A percentile compares a stretch with the other conserved stretches of the same genome.
These are phyloP conservation scores for Chaetomiaceae sp. DNA, from an alignment of 2,329 filamentous ascomycete species.

Conservation along the genomic window DNA sequence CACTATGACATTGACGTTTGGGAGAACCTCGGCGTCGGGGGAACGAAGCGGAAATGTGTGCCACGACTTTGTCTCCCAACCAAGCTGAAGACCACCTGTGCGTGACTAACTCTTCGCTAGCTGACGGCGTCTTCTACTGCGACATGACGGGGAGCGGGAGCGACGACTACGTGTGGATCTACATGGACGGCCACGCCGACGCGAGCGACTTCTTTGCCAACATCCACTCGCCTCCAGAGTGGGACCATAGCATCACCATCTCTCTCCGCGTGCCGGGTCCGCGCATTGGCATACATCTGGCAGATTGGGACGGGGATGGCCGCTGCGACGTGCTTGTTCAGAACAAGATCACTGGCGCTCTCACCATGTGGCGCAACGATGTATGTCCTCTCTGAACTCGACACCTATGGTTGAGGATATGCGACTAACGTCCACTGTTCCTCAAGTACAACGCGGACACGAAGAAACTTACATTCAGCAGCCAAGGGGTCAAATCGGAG, in stretches of 20 bases:
- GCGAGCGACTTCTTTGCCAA: slow-evolving; percentile 4
- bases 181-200: slow-evolving; percentile 4
- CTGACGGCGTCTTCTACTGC: slow-evolving; percentile 10
- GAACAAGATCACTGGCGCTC: slow-evolving; percentile 9
- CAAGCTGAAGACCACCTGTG: too few relatives aligned
- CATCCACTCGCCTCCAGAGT: slow-evolving; percentile 7
- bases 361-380: slow-evolving; percentile 5
- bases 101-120: too few relatives aligned
- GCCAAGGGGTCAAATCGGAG: too few relatives aligned
- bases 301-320: slow-evolving; percentile 13
- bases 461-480: too few relatives aligned
- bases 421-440: too few relatives aligned
- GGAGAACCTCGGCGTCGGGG: slow-evolving; percentile 8
- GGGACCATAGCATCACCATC: slow-evolving; percentile 5
- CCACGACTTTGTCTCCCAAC: too few relatives aligned
- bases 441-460: too few relatives aligned
- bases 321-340: slow-evolving; percentile 10
- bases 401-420: too few relatives aligned
- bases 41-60: slow-evolving; percentile 1
- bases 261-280: slow-evolving; percentile 1
- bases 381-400: too few relatives aligned
- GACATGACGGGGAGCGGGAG: slow-evolving; percentile 7
- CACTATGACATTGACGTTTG: slow-evolving; percentile 2
- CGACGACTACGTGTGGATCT: slow-evolving; percentile 11
- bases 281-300: slow-evolving; percentile 12